A percentile compares a stretch with the other conserved stretches of the same genome.
Evolutionary conservation across 805 yeast genomes (phyloP).

Genomic region (Yamadazyma scolyti): DNA sequence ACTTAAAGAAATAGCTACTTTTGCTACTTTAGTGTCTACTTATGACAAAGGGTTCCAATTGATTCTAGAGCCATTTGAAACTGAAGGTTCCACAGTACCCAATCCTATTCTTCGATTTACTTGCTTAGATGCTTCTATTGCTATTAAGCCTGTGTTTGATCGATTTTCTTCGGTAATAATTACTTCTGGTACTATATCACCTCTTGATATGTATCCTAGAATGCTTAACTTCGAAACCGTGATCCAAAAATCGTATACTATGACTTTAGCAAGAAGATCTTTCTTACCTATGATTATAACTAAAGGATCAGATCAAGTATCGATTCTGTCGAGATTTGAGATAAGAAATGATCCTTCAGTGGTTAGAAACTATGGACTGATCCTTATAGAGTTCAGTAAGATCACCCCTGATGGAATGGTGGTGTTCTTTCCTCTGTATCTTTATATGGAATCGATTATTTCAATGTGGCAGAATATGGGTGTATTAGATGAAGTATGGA

Average conservation of each 20-base stretch:
- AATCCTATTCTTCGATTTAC: conserved; percentile 92
- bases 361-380: conserved; percentile 92
- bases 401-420: conserved; percentile 98
- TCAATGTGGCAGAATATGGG: conserved; percentile 99
- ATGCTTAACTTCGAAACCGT: conserved; percentile 94
- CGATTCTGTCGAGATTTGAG: conserved; percentile 93
- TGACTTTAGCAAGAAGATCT: conserved; percentile 90
- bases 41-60: conserved; percentile 91
- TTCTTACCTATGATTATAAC: conserved; percentile 95
- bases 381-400: conserved; percentile 87
- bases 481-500: conserved; percentile 97
- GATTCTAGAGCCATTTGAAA: conserved; percentile 92
- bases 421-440: conserved; percentile 93
- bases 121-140: conserved; percentile 96
- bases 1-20: conserved; percentile 90
- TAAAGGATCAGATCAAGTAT: conserved; percentile 97
- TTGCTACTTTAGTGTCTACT: conserved; percentile 93
- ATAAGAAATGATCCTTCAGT: conserved; percentile 97
- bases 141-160: conserved; percentile 95
- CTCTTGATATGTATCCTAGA: conserved; percentile 97
- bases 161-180: conserved; percentile 88
- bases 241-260: conserved; percentile 89
- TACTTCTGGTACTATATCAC: conserved; percentile 97
- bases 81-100: conserved; percentile 91
- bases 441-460: conserved; percentile 96